Conservation (phyloP, 2,329 filamentous ascomycete genomes). For the Trichoderma lentiforme region DNA sequence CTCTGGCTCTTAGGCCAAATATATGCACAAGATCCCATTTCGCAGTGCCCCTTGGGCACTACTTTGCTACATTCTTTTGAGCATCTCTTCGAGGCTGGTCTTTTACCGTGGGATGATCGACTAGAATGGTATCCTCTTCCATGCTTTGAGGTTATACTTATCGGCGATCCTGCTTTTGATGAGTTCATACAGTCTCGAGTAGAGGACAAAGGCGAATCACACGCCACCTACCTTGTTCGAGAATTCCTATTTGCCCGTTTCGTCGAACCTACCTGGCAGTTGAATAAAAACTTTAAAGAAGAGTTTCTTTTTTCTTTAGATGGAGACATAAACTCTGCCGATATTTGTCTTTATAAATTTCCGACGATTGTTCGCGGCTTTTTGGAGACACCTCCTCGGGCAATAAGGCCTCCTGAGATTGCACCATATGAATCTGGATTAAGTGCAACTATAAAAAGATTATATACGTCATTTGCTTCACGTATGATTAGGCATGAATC, state of each 20-base stretch:
- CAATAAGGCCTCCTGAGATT: neutral
- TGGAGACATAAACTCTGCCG: neutral
- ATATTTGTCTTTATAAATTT: neutral
- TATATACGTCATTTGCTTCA: neutral
- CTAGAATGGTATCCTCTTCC: neutral
- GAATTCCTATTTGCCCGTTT: neutral
- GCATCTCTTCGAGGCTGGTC: neutral
- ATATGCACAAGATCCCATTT: neutral
- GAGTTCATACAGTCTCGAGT: neutral
- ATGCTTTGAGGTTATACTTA: neutral
- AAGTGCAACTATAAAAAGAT: neutral
- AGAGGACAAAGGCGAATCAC: neutral
- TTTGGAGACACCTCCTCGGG: too few relatives aligned
- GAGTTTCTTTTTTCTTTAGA: neutral
- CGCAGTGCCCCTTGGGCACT: fast-evolving
- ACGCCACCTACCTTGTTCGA: neutral
- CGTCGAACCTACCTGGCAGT: too few relatives aligned
- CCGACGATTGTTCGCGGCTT: too few relatives aligned
- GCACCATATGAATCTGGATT: neutral
- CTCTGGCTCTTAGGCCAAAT: neutral
- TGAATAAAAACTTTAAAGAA: too few relatives aligned
- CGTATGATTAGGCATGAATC: neutral
- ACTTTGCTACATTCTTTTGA: neutral
- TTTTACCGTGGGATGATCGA: neutral
- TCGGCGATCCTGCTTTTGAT: neutral